Evolutionary conservation across 2,329 filamentous ascomycete genomes (phyloP), one percentile per base, ranked within the genome.

Genomic region (Beauveria bassiana): DNA sequence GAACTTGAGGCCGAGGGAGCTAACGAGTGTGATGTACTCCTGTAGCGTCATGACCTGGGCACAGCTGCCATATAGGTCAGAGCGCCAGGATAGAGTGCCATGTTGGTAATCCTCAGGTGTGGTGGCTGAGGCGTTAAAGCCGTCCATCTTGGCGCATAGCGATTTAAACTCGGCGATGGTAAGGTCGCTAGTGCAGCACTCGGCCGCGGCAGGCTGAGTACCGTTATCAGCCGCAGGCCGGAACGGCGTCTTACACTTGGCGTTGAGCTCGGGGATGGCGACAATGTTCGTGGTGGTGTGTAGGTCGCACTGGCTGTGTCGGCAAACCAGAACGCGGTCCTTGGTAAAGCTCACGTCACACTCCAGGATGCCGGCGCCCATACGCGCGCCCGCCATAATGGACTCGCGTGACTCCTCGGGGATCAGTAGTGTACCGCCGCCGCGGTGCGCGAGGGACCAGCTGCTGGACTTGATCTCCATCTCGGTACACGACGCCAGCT

Each of bases 141-240:
- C 82, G 68, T 90, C 87, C 85, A 88, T 89, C 74, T 89, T 89
- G 68, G 81, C 81, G 74, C 87, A 90, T 4, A 90, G 81, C 5
- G 79, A 77, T 72, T 85, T 83, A 78, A 84, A 89, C 73, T 90
- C 88, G 52, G 78, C 78, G 43, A 87, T 74, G 1, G 86, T 89
- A 68, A 90, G 83, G 69, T 90, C 88, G 66, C 81, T 85, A 2
- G 87, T 89, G 78, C 87, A 90, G 78, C 87, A 90, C 65, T 82
- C 83, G 14, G 86, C 87, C 18, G 74, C 78, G 1, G 87, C 87
- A 1, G 76, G 68, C 61, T 66, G 9, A 12, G 0, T 68, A 58
- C 79, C 82, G 64, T 78, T 74, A 31, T 31, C 4, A 18, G 71
- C 71, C 4, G 83, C 80, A 0, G 86, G 82, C n/a, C 71, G 72